Conservation (phyloP, 2,329 filamentous ascomycete species). For the Fusarium haematococcum region DNA sequence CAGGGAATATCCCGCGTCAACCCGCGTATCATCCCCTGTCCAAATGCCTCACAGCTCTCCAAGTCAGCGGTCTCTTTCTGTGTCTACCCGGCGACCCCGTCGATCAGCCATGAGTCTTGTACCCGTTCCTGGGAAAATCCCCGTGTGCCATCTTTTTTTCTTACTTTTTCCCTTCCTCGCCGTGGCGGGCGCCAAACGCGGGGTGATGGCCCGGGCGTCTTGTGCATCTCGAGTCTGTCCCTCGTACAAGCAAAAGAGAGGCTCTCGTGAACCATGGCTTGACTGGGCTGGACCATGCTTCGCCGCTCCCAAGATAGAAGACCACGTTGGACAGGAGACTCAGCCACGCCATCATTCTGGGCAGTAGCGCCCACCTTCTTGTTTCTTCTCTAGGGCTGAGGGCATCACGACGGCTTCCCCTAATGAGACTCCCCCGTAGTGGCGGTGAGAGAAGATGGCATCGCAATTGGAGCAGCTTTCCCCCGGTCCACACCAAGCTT, state of each 20-base stretch:
- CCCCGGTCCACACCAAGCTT: conserved; percentile 10
- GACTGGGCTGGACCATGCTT: conserved; percentile 13
- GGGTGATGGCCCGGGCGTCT: conserved; percentile 29
- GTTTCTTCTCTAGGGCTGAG: conserved; percentile 26
- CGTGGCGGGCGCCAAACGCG: conserved; percentile 44
- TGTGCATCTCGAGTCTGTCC: conserved; percentile 4
- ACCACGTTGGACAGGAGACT: conserved; percentile 12
- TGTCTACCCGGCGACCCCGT: conserved; percentile 1
- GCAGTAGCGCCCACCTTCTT: not conserved
- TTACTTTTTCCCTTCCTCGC: conserved; percentile 21
- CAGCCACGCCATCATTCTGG: conserved; percentile 29
- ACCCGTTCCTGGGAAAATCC: conserved; percentile 31
- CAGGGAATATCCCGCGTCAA: conserved; percentile 41
- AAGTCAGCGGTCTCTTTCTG: not conserved
- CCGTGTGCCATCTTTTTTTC: conserved; percentile 27
- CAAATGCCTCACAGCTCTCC: conserved; percentile 33
- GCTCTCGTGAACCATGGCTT: not conserved
- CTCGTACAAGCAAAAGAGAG: not conserved
- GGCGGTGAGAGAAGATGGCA: conserved; percentile 31
- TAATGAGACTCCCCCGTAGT: conserved; percentile 2
- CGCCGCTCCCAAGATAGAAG: conserved; percentile 39
- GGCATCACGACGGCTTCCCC: conserved; percentile 34
- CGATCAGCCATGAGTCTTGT: conserved; percentile 3
- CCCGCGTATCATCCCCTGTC: conserved; percentile 14
- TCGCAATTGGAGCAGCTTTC: not conserved